phyloP scores from a whole-genome alignment of 1,139 yeast species.

The Candida frijolesensis region DNA sequence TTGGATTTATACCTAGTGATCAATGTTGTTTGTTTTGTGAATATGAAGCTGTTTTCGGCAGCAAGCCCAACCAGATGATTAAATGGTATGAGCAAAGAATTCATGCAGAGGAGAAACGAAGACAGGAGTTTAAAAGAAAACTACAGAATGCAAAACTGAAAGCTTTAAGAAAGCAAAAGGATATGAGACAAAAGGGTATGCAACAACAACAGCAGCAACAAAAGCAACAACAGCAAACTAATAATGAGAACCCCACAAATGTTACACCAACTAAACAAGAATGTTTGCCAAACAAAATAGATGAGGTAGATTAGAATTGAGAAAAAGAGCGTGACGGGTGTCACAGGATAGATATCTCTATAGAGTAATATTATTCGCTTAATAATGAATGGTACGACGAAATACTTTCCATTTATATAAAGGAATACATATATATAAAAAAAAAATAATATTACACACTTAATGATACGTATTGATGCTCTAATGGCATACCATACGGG shows the following conservation, averaged over 20 bases:
- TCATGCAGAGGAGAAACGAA: slow-evolving; percentile 33
- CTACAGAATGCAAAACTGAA: slow-evolving; percentile 40
- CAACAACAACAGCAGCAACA: slow-evolving; percentile 13
- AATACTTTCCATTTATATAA: too few relatives aligned
- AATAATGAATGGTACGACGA: not conserved
- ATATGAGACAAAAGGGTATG: slow-evolving; percentile 26
- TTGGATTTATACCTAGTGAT: slow-evolving; percentile 16
- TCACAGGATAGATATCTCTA: not conserved
- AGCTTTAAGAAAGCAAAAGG: slow-evolving; percentile 34
- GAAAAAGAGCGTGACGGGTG: not conserved
- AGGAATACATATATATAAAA: not conserved
- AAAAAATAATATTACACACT: not conserved
- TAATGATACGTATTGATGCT: not conserved
- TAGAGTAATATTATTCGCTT: not conserved
- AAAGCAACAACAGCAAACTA: not conserved
- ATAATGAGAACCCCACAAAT: not conserved
- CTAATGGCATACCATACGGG: too few relatives aligned
- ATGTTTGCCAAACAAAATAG: not conserved
- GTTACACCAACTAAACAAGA: not conserved
- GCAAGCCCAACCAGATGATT: slow-evolving; percentile 22
- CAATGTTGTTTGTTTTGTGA: slow-evolving; percentile 59
- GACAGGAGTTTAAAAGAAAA: slow-evolving; percentile 38
- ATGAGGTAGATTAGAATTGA: slow-evolving; percentile 5
- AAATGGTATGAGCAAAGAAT: slow-evolving; percentile 33
- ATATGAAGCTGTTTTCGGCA: slow-evolving; percentile 46